A percentile compares a stretch with the other conserved stretches of the same genome.
These are phyloP conservation scores for Xylaria polymorpha DNA, from an alignment of 2,329 filamentous ascomycete genomes.

Conservation along the genomic window DNA sequence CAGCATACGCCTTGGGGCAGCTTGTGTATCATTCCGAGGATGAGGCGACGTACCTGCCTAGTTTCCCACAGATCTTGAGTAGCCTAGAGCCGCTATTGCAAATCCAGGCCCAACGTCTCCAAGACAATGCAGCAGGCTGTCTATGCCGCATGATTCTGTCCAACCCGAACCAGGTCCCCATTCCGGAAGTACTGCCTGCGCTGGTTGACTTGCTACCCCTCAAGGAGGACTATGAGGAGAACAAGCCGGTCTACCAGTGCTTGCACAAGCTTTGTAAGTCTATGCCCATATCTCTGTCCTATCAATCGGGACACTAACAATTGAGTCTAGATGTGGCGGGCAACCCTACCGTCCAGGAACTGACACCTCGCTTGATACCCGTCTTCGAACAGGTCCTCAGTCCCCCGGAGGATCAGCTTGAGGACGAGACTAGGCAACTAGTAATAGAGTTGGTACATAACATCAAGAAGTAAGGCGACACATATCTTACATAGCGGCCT, in stretches of 20 bases:
- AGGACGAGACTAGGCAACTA: conserved; percentile 74
- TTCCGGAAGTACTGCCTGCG: conserved; percentile 83
- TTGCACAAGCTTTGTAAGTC: conserved; percentile 85
- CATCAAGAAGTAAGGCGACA: conserved; percentile 42
- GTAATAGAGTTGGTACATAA: conserved; percentile 70
- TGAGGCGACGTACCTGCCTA: conserved; percentile 76
- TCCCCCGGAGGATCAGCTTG: conserved; percentile 79
- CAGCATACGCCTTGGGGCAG: conserved; percentile 89
- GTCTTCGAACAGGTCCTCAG: conserved; percentile 79
- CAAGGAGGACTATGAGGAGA: conserved; percentile 95
- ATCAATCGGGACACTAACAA: conserved; percentile 39
- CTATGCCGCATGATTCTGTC: conserved; percentile 91
- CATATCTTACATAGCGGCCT: conserved; percentile 3
- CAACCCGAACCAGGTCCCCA: conserved; percentile 83
- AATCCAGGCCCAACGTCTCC: conserved; percentile 80
- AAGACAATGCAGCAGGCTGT: conserved; percentile 94
- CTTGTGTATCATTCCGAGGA: conserved; percentile 85
- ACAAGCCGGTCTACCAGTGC: conserved; percentile 91
- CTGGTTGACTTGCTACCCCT: conserved; percentile 84
- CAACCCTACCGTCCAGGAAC: conserved; percentile 74
- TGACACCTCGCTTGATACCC: conserved; percentile 75
- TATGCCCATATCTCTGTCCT: not conserved
- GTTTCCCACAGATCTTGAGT: conserved; percentile 80
- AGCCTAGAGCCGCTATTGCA: conserved; percentile 89
- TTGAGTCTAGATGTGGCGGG: conserved; percentile 67